Conservation (phyloP, 768 basidiomycete genomes). For the Mycena maculata region DNA sequence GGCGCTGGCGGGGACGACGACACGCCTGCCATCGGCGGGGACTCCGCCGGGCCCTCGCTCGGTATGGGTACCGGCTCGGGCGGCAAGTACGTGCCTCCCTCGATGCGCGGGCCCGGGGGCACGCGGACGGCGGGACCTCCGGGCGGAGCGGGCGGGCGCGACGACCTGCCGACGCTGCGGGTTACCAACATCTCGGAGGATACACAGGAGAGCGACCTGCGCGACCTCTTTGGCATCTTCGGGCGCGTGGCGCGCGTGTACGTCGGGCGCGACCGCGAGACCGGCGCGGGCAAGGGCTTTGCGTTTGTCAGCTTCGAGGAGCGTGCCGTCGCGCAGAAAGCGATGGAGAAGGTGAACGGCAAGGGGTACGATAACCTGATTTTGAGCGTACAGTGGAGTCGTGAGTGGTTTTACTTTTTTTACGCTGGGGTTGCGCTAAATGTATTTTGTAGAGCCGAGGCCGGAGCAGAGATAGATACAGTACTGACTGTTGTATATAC, state of each 20-base stretch:
- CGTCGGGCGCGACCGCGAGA: constrained; percentile 94
- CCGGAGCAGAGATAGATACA: constrained; percentile 49
- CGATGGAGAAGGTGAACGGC: constrained; percentile 93
- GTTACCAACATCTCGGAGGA: constrained; percentile 98
- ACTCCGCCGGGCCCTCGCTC: constrained; percentile 52
- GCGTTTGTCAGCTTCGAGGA: constrained; percentile 98
- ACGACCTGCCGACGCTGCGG: constrained; percentile 95
- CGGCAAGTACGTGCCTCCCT: constrained; percentile 95
- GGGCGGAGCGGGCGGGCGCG: constrained; percentile 68
- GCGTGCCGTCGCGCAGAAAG: constrained; percentile 79
- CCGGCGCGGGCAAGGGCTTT: constrained; percentile 95
- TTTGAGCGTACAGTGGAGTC: constrained; percentile 71
- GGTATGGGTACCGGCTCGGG: constrained; percentile 55
- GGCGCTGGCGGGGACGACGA: constrained; percentile 56
- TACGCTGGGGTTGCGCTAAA: background rate
- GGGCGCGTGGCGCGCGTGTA: constrained; percentile 91
- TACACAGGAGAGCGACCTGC: constrained; percentile 92
- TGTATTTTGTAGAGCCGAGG: constrained; percentile 52
- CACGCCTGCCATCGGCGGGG: constrained; percentile 38
- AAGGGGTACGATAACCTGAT: constrained; percentile 95
- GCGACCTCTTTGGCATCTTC: constrained; percentile 90
- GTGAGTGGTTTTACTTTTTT: constrained; percentile 49
- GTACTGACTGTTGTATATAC: background rate
- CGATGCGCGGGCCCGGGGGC: constrained; percentile 11
- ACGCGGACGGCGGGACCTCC: constrained; percentile 10